Conservation (phyloP, 2,329 filamentous ascomycete genomes). For the Geoglossum cookeanum region DNA sequence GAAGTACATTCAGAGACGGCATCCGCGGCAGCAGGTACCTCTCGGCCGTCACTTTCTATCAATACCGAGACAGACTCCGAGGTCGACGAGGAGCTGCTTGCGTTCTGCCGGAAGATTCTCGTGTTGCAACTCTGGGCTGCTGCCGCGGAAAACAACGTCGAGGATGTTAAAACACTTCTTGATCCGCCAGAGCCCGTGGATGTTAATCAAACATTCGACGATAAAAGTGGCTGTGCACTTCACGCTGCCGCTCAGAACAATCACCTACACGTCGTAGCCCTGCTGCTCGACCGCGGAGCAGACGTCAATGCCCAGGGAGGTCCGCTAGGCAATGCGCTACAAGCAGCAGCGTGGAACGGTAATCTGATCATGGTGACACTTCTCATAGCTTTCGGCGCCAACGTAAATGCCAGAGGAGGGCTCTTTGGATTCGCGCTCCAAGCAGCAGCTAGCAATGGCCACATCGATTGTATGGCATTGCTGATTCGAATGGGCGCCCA, state of each 20-base stretch:
- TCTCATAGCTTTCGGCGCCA: constrained; percentile 10
- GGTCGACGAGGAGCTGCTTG: background rate
- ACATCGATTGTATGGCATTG: constrained; percentile 8
- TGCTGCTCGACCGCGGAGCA: constrained; percentile 11
- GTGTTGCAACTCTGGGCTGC: background rate
- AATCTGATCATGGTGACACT: constrained; percentile 5
- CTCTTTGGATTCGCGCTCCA: background rate
- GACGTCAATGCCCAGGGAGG: constrained; percentile 8
- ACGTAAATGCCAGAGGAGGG: constrained; percentile 7
- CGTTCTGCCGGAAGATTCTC: background rate
- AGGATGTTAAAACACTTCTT: background rate
- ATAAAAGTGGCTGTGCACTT: constrained; percentile 7
- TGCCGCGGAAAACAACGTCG: background rate
- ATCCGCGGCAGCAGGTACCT: background rate
- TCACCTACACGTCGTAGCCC: constrained; percentile 2
- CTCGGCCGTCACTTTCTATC: background rate
- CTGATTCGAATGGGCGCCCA: constrained; percentile 12
- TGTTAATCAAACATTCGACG: background rate
- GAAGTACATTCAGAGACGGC: background rate
- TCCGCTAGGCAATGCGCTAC: constrained; percentile 7
- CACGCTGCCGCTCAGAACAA: constrained; percentile 6
- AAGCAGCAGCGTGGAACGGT: constrained; percentile 7
- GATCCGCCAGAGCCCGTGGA: background rate
- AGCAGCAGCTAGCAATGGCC: background rate
- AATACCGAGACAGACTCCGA: background rate